phyloP scores from a whole-genome alignment of 2,329 filamentous ascomycete genomes.

The Cladorrhinum sp. region DNA sequence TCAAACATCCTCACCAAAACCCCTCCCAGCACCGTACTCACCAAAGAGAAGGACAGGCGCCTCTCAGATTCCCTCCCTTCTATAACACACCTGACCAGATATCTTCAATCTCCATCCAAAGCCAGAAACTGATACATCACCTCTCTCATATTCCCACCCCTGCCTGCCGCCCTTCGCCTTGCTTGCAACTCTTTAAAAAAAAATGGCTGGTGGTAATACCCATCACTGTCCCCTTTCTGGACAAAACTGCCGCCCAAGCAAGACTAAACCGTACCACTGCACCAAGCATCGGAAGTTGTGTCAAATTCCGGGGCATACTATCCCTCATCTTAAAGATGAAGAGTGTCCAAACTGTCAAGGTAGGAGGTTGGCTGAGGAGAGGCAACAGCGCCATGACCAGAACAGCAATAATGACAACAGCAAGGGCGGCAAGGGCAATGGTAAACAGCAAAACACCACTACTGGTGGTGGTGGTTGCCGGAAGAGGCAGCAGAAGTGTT shows the following conservation, averaged over 20 bases:
- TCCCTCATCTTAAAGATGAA: neutral
- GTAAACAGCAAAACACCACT: neutral
- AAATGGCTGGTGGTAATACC: neutral
- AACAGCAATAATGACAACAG: neutral
- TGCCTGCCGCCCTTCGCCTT: neutral
- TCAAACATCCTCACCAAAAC: neutral
- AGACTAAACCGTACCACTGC: neutral
- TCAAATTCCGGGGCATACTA: neutral
- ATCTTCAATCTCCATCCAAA: no score
- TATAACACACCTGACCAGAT: no score
- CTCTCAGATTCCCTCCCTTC: no score
- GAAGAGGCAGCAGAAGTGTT: neutral
- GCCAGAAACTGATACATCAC: no score
- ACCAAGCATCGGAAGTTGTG: neutral
- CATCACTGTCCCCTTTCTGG: neutral
- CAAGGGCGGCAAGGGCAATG: neutral
- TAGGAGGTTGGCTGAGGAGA: neutral
- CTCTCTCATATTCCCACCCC: no score
- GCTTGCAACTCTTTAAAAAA: neutral
- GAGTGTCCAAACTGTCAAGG: neutral
- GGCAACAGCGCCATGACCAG: no score
- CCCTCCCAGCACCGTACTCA: neutral
- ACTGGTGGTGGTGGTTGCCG: neutral
- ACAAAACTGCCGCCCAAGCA: neutral
- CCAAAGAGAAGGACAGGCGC: neutral